Base-by-base conservation (phyloP, 805 yeast genomes). In the Candida parachauliodes region DNA sequence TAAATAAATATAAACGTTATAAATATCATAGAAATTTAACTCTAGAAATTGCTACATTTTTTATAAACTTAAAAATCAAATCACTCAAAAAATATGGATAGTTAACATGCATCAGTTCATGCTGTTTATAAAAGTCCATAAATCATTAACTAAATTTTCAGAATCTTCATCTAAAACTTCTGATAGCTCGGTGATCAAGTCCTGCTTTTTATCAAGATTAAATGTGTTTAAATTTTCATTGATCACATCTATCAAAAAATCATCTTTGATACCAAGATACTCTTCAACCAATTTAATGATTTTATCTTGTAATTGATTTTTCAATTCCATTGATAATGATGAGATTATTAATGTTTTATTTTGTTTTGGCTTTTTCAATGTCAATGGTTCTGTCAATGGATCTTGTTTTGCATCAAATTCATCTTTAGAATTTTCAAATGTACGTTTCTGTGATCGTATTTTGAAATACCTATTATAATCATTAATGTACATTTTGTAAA, bases 121-220 rank as follows among this genome's bases (percentile, higher is more conserved):
- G n/a, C n/a, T n/a, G n/a, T n/a, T n/a, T n/a, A n/a, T 43, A 39
- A 42, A 60, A 11, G 45, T 43, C 64, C 68, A 66, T 22, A 74
- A 57, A 41, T 62, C 65, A n/a, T 68, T 60, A 14, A 64, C 68
- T 39, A 74, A 59, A 12, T 49, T 53, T 12, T 45, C 48, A 3
- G 77, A 66, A 47, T 74, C 79, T 9, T 73, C 77, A 33, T 74
- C 79, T 32, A 74, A 55, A 1, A 74, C 66, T 44, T 78, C 81
- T 12, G 56, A 53, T 28, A 79, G 59, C 41, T 76, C 83, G 3
- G 55, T 51, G 14, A 68, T 42, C 34, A 77, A 60, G 4, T 50
- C 58, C 4, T 54, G 55, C 28, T 60, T 60, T 7, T 49, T 56
- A 28, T 48, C 59, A 18, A 69, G 53, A 19, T 56, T 59, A 16